Evolutionary conservation across 2,329 filamentous ascomycete species (phyloP), one percentile per base, ranked within the genome.

Genomic region (Zasmidium cellare): DNA sequence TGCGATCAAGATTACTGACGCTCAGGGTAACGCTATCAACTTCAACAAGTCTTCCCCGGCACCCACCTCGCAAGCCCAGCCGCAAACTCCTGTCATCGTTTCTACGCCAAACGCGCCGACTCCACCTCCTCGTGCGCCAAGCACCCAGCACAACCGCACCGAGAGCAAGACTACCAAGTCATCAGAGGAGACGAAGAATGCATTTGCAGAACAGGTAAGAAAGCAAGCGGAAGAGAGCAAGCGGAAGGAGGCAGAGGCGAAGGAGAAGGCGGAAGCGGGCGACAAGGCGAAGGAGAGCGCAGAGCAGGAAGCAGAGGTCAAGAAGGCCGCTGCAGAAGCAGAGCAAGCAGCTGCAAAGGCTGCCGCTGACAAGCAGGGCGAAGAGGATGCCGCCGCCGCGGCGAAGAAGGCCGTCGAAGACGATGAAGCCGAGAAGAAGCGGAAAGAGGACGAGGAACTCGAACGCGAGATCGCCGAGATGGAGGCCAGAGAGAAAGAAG

Each of bases 1-100:
- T 49, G 87, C 88, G 1, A 89, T 97, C 64, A 81, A 87, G 50
- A 96, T 97, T 80, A 96, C 91, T 80, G 90, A 91, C 69, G 83
- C 88, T 25, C 83, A 87, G 56, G 92, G 91, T 61, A 91, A 94
- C 71, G 84, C 86, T 25, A 79, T 97, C 66, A 80, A 83, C 81
- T 78, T 90, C 79, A 72, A 84, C 46, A 83, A 84, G 2, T 76
- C 81, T 1, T 84, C 85, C 1, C 82, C 85, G 5, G 80, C 81
- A 2, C 80, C 84, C 0, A 79, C 70, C 76, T 81, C 82, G 16
- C 80, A 82, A 18, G 77, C 81, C 19, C 82, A 81, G 56, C 80
- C 82, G 24, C 81, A 83, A 57, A 82, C 84, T 38, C 79, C 86
- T 45, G 85, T 84, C 19, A 85, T 90, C 20, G 84, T 91, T 52